phyloP scores from a whole-genome alignment of 148 eudicot species.

The Chenopodium quinoa region DNA sequence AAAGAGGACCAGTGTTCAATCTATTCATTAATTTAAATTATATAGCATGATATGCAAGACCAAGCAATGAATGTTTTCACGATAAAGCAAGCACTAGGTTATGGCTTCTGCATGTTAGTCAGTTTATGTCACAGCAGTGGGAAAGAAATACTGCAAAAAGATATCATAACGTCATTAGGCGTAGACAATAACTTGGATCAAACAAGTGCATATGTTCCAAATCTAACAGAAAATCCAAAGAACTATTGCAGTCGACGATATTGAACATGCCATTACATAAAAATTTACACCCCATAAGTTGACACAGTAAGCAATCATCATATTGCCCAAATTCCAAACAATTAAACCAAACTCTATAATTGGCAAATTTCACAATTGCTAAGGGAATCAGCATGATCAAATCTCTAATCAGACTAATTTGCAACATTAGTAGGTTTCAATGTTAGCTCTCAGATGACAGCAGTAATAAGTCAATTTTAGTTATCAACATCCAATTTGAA shows the following conservation, averaged over 20 bases:
- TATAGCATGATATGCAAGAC: not conserved
- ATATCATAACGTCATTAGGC: no score
- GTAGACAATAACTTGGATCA: no score
- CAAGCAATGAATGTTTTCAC: not conserved
- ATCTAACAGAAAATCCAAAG: no score
- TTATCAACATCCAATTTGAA: not conserved
- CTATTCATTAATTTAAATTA: no score
- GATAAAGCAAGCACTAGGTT: slow-evolving; percentile 1
- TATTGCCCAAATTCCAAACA: not conserved
- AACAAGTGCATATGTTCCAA: no score
- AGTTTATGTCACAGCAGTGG: not conserved
- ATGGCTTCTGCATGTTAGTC: not conserved
- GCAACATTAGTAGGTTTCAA: not conserved
- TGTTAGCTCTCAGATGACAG: not conserved
- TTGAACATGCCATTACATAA: not conserved
- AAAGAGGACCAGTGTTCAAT: not conserved
- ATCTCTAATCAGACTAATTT: not conserved
- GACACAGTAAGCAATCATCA: not conserved
- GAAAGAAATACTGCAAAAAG: not conserved
- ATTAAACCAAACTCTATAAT: not conserved
- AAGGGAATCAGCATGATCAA: not conserved
- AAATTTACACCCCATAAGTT: not conserved
- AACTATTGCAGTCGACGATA: not conserved
- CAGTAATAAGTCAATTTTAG: not conserved
- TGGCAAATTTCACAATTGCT: not conserved